Percentiles rank a stretch among this genome's conserved stretches.
Conservation (phyloP, 176 grass and related monocot genomes). For the Juncus inflexus region DNA sequence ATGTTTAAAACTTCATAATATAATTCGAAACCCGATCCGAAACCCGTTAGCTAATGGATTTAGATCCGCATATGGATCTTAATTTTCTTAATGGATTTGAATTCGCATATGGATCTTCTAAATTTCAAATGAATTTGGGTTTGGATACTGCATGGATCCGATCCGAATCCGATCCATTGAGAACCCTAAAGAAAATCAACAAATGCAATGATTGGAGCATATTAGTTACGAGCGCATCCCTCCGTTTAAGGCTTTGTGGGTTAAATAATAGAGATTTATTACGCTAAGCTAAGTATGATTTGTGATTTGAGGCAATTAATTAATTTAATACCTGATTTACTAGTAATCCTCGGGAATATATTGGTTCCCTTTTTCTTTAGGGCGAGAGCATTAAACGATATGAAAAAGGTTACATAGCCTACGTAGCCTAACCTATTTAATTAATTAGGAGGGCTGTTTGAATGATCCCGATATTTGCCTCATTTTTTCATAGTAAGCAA, state of each 20-base stretch:
- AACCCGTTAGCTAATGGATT: no score
- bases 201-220: constrained; percentile 25
- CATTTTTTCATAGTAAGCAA: no score
- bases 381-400: constrained; percentile 7
- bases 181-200: not conserved
- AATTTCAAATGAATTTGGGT: no score
- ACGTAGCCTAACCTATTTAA: not conserved
- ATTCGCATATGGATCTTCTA: no score
- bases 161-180: no score
- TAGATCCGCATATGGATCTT: no score
- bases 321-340: constrained; percentile 19
- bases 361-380: constrained; percentile 14
- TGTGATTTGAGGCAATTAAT: not conserved
- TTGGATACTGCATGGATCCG: no score
- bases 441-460: no score
- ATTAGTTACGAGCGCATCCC: constrained; percentile 27
- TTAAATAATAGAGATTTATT: constrained; percentile 20
- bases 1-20: no score
- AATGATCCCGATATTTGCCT: no score
- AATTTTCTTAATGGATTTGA: no score
- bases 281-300: constrained; percentile 30
- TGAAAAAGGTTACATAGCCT: constrained; percentile 17
- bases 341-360: constrained; percentile 26
- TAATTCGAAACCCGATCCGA: no score
- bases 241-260: constrained; percentile 22